These are phyloP conservation scores for Bondarzewia mesenterica DNA, from an alignment of 1,284 basidiomycete species.

Conservation along the genomic window DNA sequence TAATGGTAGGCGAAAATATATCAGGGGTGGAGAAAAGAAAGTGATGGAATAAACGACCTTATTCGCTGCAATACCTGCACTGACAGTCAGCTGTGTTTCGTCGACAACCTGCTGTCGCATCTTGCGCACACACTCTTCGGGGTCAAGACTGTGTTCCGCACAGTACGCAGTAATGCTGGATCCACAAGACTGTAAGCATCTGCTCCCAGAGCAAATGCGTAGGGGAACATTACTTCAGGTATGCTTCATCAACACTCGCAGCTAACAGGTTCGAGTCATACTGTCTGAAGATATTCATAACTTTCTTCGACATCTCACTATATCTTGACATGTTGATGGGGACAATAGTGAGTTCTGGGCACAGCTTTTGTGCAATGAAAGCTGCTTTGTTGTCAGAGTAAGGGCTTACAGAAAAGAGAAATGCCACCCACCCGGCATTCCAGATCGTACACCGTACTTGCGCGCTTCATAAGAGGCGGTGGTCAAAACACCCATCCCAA, in stretches of 20 bases:
- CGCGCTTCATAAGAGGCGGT: constrained; percentile 92
- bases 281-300: constrained; percentile 62
- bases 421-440: constrained; percentile 65
- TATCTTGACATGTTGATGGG: constrained; percentile 60
- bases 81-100: constrained; percentile 84
- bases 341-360: constrained; percentile 83
- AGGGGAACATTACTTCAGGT: constrained; percentile 56
- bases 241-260: constrained; percentile 85
- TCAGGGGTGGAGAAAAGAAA: not conserved
- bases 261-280: constrained; percentile 80
- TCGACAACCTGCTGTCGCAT: constrained; percentile 67
- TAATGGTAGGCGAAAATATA: not conserved
- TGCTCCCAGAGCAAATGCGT: constrained; percentile 1
- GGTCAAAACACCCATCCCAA: constrained; percentile 69
- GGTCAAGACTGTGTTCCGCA: constrained; percentile 50
- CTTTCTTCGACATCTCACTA: constrained; percentile 57
- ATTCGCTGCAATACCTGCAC: constrained; percentile 89
- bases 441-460: constrained; percentile 81
- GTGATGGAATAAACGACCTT: constrained; percentile 39
- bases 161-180: constrained; percentile 74
- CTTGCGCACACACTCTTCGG: constrained; percentile 70
- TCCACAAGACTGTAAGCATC: not conserved
- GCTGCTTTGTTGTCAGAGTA: constrained; percentile 28
- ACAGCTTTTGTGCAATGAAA: constrained; percentile 90
- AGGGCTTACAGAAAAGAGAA: constrained; percentile 1